Evolutionary conservation across 2,329 filamentous ascomycete species (phyloP).

Genomic region (Monilinia laxa): DNA sequence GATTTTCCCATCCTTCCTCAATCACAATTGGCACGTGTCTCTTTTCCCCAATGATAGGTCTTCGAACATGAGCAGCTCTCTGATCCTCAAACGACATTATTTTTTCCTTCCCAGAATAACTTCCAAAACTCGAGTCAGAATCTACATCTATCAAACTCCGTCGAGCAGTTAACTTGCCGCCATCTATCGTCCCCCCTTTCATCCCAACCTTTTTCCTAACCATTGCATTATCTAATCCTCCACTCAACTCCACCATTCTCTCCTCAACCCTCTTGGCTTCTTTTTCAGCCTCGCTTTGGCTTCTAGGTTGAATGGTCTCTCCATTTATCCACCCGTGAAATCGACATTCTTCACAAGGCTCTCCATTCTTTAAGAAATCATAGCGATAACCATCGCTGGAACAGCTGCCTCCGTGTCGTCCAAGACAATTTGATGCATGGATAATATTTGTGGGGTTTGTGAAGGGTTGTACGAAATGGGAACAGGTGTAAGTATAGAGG

Average conservation of each 20-base stretch:
- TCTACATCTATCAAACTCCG: background rate
- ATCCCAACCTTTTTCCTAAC: no score
- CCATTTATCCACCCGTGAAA: background rate
- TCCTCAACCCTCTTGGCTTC: no score
- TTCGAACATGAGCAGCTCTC: background rate
- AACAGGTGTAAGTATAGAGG: background rate
- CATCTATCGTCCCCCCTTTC: fast-evolving
- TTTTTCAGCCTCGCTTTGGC: background rate
- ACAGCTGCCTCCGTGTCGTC: background rate
- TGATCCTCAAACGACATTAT: background rate
- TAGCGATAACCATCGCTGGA: constrained; percentile 8
- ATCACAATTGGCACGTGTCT: background rate
- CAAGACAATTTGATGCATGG: background rate
- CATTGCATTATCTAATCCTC: background rate
- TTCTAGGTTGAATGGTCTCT: background rate
- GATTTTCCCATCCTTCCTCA: background rate
- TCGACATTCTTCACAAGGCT: background rate
- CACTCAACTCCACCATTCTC: background rate
- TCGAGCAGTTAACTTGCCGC: fast-evolving
- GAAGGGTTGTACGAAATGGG: background rate
- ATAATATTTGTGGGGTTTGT: constrained; percentile 1
- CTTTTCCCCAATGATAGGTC: background rate
- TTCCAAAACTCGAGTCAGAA: no score
- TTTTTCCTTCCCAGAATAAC: background rate
- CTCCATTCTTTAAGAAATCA: background rate